Conservation (phyloP, 768 basidiomycete species). For the Sutorius australiensis region DNA sequence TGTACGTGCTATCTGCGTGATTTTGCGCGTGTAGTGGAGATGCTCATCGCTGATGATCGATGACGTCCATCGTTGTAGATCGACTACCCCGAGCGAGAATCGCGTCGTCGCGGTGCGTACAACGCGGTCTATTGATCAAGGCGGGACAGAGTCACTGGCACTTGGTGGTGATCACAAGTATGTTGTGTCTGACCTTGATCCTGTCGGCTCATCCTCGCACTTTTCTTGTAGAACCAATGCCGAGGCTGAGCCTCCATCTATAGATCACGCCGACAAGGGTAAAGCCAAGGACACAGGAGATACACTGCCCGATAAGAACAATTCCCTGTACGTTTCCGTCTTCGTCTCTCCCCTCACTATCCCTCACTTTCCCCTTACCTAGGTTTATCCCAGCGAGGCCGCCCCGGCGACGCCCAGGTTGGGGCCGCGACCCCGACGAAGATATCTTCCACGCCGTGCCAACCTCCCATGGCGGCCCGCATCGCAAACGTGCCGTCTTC, state of each 20-base stretch:
- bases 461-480: background rate
- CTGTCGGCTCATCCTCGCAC: background rate
- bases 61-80: background rate
- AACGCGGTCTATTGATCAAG: background rate
- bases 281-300: background rate
- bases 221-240: background rate
- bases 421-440: constrained; percentile 7
- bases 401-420: background rate
- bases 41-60: no score
- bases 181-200: background rate
- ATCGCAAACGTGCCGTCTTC: constrained; percentile 19
- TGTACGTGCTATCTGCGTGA: background rate
- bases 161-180: background rate
- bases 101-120: background rate
- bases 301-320: no score
- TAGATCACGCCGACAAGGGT: background rate
- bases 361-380: background rate
- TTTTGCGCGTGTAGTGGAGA: background rate
- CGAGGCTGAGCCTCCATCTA: background rate
- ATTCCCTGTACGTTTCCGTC: no score
- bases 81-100: background rate
- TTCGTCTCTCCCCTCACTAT: background rate
- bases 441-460: constrained; percentile 3
- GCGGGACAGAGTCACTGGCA: background rate
- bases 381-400: background rate